Evolutionary conservation across 306 rosid genomes (phyloP).

Genomic region (Chamaecrista fasciculata): DNA sequence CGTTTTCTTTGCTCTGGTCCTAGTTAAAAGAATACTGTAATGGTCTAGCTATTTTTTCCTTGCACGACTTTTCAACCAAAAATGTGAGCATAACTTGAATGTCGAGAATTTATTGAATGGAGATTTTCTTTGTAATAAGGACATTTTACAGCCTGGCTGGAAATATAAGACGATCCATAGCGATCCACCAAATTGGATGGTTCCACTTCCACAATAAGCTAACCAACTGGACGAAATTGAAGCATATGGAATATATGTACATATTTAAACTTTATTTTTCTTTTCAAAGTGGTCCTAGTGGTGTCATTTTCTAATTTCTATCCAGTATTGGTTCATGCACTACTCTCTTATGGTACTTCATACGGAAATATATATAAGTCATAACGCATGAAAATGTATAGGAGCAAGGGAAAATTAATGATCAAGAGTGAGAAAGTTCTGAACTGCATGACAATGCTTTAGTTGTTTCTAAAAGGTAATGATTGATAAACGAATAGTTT

Average conservation of each 20-base stretch:
- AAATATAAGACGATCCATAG: neutral
- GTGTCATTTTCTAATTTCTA: constrained; percentile 1
- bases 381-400: neutral
- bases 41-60: neutral
- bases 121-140: neutral
- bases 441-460: too few species aligned
- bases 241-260: constrained; percentile 7
- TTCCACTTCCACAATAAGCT: neutral
- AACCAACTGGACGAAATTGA: neutral
- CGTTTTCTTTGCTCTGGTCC: neutral
- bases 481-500: too few species aligned
- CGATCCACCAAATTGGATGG: constrained; percentile 9
- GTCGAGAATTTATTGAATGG: neutral
- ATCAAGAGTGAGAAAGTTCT: too few species aligned
- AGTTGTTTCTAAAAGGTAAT: neutral
- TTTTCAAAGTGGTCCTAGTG: neutral
- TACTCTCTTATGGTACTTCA: neutral
- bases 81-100: neutral
- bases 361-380: too few species aligned
- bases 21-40: constrained; percentile 1
- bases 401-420: neutral
- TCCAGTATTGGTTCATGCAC: neutral
- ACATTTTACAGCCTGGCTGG: too few species aligned
- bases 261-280: too few species aligned
- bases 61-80: neutral